A percentile compares a stretch with the other conserved stretches of the same genome.
Conservation (phyloP, 2,329 filamentous ascomycete species). For the Penicillium verrucosum region DNA sequence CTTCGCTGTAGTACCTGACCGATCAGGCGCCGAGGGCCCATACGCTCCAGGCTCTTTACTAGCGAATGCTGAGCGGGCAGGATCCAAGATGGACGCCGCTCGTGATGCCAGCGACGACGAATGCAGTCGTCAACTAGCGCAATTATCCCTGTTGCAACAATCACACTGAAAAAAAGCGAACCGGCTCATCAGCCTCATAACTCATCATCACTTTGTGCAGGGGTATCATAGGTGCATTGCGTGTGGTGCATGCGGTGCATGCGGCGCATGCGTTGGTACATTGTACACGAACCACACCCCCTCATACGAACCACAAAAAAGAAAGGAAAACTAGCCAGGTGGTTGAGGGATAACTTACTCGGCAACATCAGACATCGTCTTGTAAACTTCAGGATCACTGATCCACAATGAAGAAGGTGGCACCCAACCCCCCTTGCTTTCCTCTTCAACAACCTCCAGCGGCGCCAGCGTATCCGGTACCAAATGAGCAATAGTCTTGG, state of each 20-base stretch:
- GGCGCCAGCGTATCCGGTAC: slow-evolving; percentile 73
- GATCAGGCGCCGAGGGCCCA: slow-evolving; percentile 61
- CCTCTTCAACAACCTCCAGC: slow-evolving; percentile 67
- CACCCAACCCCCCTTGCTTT: slow-evolving; percentile 79
- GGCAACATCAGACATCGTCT: slow-evolving; percentile 72
- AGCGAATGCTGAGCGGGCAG: slow-evolving; percentile 53
- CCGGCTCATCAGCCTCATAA: slow-evolving; percentile 9
- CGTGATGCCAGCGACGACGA: slow-evolving; percentile 68
- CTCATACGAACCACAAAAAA: neutral
- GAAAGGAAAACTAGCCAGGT: neutral
- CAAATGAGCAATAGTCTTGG: slow-evolving; percentile 73
- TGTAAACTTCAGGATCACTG: slow-evolving; percentile 67
- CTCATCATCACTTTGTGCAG: neutral
- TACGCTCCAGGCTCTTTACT: slow-evolving; percentile 59
- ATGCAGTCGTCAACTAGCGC: slow-evolving; percentile 89
- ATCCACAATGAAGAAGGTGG: slow-evolving; percentile 90
- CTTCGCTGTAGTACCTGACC: slow-evolving; percentile 61
- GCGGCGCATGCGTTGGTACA: slow-evolving; percentile 4
- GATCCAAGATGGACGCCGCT: slow-evolving; percentile 50
- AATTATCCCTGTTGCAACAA: slow-evolving; percentile 85
- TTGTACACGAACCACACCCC: slow-evolving; percentile 2
- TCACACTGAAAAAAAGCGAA: slow-evolving; percentile 57
- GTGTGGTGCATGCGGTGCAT: neutral
- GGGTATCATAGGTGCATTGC: neutral
- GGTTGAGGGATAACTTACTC: slow-evolving; percentile 61